A percentile compares a stretch with the other conserved stretches of the same genome.
Evolutionary conservation across 2,329 filamentous ascomycete genomes (phyloP).

Genomic region (Exophiala sp.): DNA sequence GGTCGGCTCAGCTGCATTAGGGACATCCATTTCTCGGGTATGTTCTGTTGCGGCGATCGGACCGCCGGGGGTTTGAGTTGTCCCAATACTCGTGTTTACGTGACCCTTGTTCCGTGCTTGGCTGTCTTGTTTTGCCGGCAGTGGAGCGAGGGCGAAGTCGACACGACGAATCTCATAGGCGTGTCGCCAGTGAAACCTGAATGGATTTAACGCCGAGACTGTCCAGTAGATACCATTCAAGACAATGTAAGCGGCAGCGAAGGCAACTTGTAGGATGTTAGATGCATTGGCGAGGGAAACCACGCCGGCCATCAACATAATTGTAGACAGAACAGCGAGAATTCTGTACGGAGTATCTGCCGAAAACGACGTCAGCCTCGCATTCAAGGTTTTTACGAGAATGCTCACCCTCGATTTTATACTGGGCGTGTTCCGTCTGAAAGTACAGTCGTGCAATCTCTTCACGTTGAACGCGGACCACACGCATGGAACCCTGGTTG

Average conservation of each 20-base stretch:
- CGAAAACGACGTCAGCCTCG: slow-evolving; percentile 34
- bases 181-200: slow-evolving; percentile 18
- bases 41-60: too few relatives aligned
- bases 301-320: slow-evolving; percentile 59
- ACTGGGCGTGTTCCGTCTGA: slow-evolving; percentile 59
- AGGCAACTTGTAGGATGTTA: slow-evolving; percentile 59
- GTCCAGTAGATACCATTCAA: slow-evolving; percentile 61
- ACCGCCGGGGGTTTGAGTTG: too few relatives aligned
- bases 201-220: slow-evolving; percentile 37
- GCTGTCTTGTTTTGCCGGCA: too few relatives aligned
- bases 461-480: slow-evolving; percentile 57
- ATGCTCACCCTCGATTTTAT: slow-evolving; percentile 41
- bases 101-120: too few relatives aligned
- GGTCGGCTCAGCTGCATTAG: too few relatives aligned
- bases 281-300: slow-evolving; percentile 61
- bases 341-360: slow-evolving; percentile 45
- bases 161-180: too few relatives aligned
- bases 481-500: slow-evolving; percentile 49
- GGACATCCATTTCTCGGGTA: too few relatives aligned
- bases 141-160: too few relatives aligned
- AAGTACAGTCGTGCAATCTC: slow-evolving; percentile 62
- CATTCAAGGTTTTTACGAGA: neutral
- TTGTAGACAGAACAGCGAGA: slow-evolving; percentile 57
- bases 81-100: too few relatives aligned
- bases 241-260: slow-evolving; percentile 56